Evolutionary conservation across 306 rosid species (phyloP).

Genomic region (Fragaria iinumae): DNA sequence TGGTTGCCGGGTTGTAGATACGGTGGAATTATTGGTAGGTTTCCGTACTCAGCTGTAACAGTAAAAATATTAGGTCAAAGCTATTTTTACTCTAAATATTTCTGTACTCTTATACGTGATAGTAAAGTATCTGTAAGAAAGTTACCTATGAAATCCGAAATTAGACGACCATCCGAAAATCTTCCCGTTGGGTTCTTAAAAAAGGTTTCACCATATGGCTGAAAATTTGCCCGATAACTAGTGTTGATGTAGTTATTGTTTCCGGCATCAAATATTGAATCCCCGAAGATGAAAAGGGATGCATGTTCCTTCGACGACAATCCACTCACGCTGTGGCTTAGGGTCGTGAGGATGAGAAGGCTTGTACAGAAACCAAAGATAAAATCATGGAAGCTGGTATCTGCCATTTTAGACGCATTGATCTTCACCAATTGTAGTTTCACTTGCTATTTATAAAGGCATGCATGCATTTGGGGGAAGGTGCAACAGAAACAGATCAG

Average conservation of each 20-base stretch:
- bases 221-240: constrained; percentile 17
- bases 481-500: neutral
- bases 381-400: neutral
- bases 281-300: constrained; percentile 55
- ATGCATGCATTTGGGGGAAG: neutral
- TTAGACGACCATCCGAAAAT: constrained; percentile 44
- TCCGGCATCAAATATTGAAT: constrained; percentile 56
- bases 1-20: neutral
- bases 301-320: neutral
- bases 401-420: neutral
- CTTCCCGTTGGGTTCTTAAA: constrained; percentile 47
- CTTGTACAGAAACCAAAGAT: neutral
- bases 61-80: neutral
- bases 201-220: constrained; percentile 49
- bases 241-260: constrained; percentile 47
- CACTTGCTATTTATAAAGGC: neutral
- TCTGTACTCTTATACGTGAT: neutral
- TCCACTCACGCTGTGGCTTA: neutral
- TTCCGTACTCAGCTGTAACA: neutral
- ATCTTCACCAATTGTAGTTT: neutral
- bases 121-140: neutral
- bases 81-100: neutral
- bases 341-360: constrained; percentile 5
- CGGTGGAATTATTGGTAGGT: neutral
- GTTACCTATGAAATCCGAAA: constrained; percentile 48